Evolutionary conservation across 257 asterid species (phyloP), one percentile per base, ranked within the genome.

Genomic region (Solanum arcanum): DNA sequence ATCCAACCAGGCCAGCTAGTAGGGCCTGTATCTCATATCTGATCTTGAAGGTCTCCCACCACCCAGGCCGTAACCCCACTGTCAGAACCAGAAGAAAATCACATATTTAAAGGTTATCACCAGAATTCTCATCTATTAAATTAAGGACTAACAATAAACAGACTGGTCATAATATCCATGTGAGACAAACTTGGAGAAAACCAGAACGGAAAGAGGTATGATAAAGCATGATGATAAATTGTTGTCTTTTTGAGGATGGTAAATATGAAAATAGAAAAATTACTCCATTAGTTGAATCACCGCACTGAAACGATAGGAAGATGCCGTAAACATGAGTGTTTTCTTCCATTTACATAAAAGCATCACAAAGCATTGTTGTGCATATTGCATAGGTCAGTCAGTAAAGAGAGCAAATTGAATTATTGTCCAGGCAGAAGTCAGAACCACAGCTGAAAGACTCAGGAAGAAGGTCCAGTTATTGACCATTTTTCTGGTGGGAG

Each of bases 11-110:
- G 86, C 94, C 98, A 70, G n/a, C 77, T 70, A 70, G 88, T 96
- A 96, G 41, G 99, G 99, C 90, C 99, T 90, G 77, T 94, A 97
- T 89, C 99, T 92, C 90, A 91, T 81, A 92, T 96, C 98, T 52
- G 98, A 83, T 35, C 99, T 96, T 21, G 98, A 89, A 85, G 99
- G 95, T 88, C 99, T 94, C 35, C 93, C 90, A 44, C 93, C 88
- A 68, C 91, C 87, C 89, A 90, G 78, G 86, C 93, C 98, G 76
- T 95, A 96, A 83, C 99, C 98, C 99, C 99, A 96, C 99, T 97
- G 96, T 88, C 91, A 86, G 80, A 33, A 64, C 83, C 76, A 60
- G 18, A 68, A 13, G 4, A 59, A 42, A 16, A 68, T 23, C 29
- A 49, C 46, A 81, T 11, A 31, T 11, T 18, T 49, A 49, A 29